These are phyloP conservation scores for Echeveria elegans DNA, from an alignment of 164 flowering plant genomes.

Conservation along the genomic window DNA sequence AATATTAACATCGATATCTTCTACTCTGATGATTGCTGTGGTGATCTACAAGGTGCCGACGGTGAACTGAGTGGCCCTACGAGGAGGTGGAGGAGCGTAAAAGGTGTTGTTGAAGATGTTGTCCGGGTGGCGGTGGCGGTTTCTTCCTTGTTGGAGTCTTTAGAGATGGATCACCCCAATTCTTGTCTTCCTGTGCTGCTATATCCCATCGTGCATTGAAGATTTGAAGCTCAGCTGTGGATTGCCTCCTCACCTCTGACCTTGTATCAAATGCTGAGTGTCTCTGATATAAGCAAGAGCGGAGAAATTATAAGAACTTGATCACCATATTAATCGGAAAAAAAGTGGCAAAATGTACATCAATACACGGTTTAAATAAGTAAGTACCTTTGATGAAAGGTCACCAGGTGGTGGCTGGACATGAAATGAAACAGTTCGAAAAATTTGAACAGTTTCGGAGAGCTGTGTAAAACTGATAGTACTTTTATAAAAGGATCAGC, in stretches of 20 bases:
- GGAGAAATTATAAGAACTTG: not conserved
- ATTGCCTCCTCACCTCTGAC: constrained; percentile 11
- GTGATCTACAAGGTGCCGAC: not conserved
- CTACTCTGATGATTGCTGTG: not conserved
- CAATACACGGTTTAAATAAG: not conserved
- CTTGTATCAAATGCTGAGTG: constrained; percentile 5
- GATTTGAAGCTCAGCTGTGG: constrained; percentile 8
- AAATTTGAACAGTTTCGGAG: not conserved
- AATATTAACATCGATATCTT: too few relatives aligned
- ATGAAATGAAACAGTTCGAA: not conserved
- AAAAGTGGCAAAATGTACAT: not conserved
- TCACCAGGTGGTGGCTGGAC: not conserved
- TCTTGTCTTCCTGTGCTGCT: not conserved
- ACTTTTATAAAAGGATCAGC: not conserved
- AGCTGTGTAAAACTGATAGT: not conserved
- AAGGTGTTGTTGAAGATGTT: not conserved
- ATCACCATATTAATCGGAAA: not conserved
- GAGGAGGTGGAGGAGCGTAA: not conserved
- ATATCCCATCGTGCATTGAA: constrained; percentile 6
- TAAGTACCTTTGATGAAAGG: not conserved
- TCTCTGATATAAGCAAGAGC: not conserved
- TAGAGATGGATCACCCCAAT: constrained; percentile 7
- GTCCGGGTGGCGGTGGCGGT: not conserved
- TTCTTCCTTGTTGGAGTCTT: not conserved
- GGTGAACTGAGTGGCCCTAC: not conserved